These are phyloP conservation scores for Microthlaspi erraticum DNA, from an alignment of 345 rosid genomes.

Conservation along the genomic window DNA sequence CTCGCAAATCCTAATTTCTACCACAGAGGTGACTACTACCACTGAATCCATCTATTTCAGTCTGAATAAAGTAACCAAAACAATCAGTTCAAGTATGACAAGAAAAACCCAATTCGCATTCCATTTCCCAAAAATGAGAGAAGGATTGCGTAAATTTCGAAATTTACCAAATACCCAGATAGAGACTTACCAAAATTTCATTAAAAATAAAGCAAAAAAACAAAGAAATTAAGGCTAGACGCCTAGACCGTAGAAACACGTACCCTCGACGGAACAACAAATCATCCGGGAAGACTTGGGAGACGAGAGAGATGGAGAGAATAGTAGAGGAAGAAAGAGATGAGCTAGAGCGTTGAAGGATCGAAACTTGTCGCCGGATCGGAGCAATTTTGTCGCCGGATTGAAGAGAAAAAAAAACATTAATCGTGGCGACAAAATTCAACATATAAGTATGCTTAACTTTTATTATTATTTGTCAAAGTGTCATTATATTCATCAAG, in stretches of 20 bases:
- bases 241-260: neutral
- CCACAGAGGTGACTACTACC: constrained; percentile 19
- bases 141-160: constrained; percentile 3
- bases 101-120: neutral
- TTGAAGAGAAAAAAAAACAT: too few relatives aligned
- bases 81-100: constrained; percentile 7
- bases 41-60: constrained; percentile 7
- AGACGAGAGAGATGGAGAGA: constrained; percentile 35
- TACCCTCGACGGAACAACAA: constrained; percentile 78
- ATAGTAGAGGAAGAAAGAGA: constrained; percentile 43
- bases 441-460: too few relatives aligned
- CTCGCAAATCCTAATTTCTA: neutral
- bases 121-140: constrained; percentile 16
- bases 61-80: neutral
- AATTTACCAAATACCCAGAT: constrained; percentile 15
- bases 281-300: constrained; percentile 52
- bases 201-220: neutral
- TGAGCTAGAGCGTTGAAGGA: constrained; percentile 39
- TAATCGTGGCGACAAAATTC: too few relatives aligned
- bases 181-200: neutral
- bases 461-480: too few relatives aligned
- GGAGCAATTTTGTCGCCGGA: too few relatives aligned
- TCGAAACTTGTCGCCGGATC: constrained; percentile 22
- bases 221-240: neutral
- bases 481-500: too few relatives aligned